Evolutionary conservation across 2,329 filamentous ascomycete species (phyloP), one percentile per base, ranked within the genome.

Genomic region (Leptographium procerum): DNA sequence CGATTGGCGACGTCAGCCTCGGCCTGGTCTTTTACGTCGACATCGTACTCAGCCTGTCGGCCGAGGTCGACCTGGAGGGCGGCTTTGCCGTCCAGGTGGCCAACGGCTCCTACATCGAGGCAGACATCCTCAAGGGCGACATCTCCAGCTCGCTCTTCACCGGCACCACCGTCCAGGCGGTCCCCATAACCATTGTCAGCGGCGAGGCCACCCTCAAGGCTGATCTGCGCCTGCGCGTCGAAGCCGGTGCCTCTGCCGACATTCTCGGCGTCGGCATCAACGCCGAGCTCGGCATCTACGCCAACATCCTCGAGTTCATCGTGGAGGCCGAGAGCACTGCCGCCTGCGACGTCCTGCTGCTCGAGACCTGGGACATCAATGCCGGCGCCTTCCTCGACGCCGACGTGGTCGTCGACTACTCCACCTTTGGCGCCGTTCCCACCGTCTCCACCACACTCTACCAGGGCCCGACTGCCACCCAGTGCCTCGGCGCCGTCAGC

Each of bases 291-390:
- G 71, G 70, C 50, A 68, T 82, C 50, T 82, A 73, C 65, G 74
- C 75, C 59, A 77, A 82, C 68, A 66, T 84, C 8, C 72, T 80
- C n/a, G 76, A 83, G 64, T 79, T 82, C 66, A 72, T 75, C 59
- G 70, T 72, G 61, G 66, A 70, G 57, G 69, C 77, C 57, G 70
- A 72, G 55, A 66, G 64, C 40, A 70, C 69, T 6, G 66, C 68
- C 11, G 56, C 63, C 52, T 77, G 75, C 64, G 69, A 66, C 28
- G 63, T 77, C n/a, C 65, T 64, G 61, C 40, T 64, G 50, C 62
- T 65, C 53, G 71, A 74, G 64, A 69, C 65, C 57, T 73, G 70
- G 61, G 70, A 73, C 61, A 60, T 73, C 51, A 74, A 73, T 63
- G 64, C 73, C 47, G 72, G 72, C 61, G 72, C 70, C 26, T 70